Percentiles rank a stretch among this genome's conserved stretches.
Conservation (phyloP, 345 rosid genomes). For the Gossypium longicalyx region DNA sequence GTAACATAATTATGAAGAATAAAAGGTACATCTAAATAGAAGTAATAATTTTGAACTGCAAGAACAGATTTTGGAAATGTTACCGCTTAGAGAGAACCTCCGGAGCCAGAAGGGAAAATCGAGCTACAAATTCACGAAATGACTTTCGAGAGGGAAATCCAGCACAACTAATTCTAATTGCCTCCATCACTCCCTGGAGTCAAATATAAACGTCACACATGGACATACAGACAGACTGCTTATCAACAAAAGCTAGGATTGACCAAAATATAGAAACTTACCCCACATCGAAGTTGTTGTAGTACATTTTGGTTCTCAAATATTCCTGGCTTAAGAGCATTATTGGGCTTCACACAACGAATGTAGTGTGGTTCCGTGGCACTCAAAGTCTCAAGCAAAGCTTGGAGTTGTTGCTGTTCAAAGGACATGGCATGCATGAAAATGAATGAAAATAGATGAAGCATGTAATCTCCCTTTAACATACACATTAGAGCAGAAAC, state of each 20-base stretch:
- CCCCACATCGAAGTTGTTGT: slow-evolving; percentile 97
- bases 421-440: slow-evolving; percentile 22
- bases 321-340: slow-evolving; percentile 81
- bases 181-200: slow-evolving; percentile 93
- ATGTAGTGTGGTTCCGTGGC: slow-evolving; percentile 93
- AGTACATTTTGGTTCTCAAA: slow-evolving; percentile 78
- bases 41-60: slow-evolving; percentile 6
- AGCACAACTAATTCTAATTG: slow-evolving; percentile 97
- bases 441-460: slow-evolving; percentile 8
- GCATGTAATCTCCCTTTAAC: slow-evolving; percentile 3
- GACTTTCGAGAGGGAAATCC: slow-evolving; percentile 91
- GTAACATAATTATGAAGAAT: slow-evolving; percentile 2
- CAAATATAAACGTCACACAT: slow-evolving; percentile 13
- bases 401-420: slow-evolving; percentile 90
- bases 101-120: slow-evolving; percentile 67
- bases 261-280: slow-evolving; percentile 42
- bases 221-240: background rate
- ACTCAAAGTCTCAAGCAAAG: slow-evolving; percentile 87
- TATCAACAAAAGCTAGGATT: slow-evolving; percentile 14
- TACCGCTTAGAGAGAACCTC: slow-evolving; percentile 59
- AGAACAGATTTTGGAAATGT: slow-evolving; percentile 11
- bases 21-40: background rate
- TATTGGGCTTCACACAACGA: slow-evolving; percentile 97
- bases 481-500: slow-evolving; percentile 14
- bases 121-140: slow-evolving; percentile 62